phyloP scores from a whole-genome alignment of 2,329 filamentous ascomycete genomes.

The Fusarium decemcellulare region DNA sequence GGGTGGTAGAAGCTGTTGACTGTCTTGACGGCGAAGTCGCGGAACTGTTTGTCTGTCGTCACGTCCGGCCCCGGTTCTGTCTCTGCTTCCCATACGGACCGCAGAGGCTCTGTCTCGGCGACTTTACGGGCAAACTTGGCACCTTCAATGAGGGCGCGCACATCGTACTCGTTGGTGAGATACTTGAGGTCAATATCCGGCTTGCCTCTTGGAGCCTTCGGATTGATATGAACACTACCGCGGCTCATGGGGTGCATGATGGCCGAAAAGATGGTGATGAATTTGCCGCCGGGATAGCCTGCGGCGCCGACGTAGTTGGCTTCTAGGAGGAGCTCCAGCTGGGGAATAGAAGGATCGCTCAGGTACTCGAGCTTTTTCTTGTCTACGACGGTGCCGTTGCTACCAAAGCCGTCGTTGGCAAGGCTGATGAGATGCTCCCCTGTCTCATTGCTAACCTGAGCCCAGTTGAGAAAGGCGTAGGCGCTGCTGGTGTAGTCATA shows the following conservation, averaged over 20 bases:
- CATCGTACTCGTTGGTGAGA: slow-evolving; percentile 46
- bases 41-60: slow-evolving; percentile 35
- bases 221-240: slow-evolving; percentile 41
- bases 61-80: slow-evolving; percentile 49
- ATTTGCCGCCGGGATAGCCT: slow-evolving; percentile 49
- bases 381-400: slow-evolving; percentile 50
- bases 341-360: slow-evolving; percentile 42
- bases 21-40: slow-evolving; percentile 32
- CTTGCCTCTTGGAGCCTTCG: slow-evolving; percentile 30
- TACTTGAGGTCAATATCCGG: slow-evolving; percentile 44
- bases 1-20: slow-evolving; percentile 53
- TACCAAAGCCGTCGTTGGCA: slow-evolving; percentile 44
- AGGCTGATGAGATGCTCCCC: slow-evolving; percentile 12
- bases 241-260: slow-evolving; percentile 71
- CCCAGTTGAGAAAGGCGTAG: slow-evolving; percentile 38
- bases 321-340: slow-evolving; percentile 49
- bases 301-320: slow-evolving; percentile 49
- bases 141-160: slow-evolving; percentile 50
- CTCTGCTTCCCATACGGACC: slow-evolving; percentile 49
- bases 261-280: slow-evolving; percentile 66
- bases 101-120: slow-evolving; percentile 50
- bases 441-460: slow-evolving; percentile 35
- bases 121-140: slow-evolving; percentile 52
- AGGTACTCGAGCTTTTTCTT: slow-evolving; percentile 58
- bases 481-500: slow-evolving; percentile 42